A percentile compares a stretch with the other conserved stretches of the same genome.
phyloP scores from a whole-genome alignment of 2,329 filamentous ascomycete species.

The Pseudopyricularia javanii region DNA sequence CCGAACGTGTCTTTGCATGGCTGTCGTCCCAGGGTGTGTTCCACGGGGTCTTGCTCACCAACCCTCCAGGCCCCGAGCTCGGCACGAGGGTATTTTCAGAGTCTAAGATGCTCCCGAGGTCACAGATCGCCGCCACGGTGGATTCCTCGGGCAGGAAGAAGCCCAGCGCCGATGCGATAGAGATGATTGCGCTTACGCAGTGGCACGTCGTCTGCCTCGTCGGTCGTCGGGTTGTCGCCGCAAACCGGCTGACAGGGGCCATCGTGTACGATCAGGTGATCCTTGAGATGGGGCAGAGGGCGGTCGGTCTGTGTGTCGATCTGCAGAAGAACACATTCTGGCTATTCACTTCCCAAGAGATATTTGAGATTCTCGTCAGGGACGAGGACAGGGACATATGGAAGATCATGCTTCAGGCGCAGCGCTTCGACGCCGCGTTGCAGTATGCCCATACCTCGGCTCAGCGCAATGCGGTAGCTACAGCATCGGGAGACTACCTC shows the following conservation, averaged over 20 bases:
- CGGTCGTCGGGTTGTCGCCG: slow-evolving; percentile 69
- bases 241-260: slow-evolving; percentile 76
- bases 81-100: slow-evolving; percentile 66
- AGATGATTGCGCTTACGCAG: slow-evolving; percentile 74
- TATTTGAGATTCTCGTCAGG: slow-evolving; percentile 83
- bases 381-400: slow-evolving; percentile 90
- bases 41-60: slow-evolving; percentile 65
- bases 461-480: slow-evolving; percentile 85
- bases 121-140: slow-evolving; percentile 60
- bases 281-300: slow-evolving; percentile 64
- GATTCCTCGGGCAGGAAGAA: slow-evolving; percentile 22
- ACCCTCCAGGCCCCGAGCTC: slow-evolving; percentile 48
- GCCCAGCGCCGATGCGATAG: slow-evolving; percentile 55
- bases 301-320: slow-evolving; percentile 78
- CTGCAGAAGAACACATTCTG: slow-evolving; percentile 94
- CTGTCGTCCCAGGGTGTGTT: slow-evolving; percentile 76
- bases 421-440: slow-evolving; percentile 80
- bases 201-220: slow-evolving; percentile 85
- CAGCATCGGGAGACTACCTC: slow-evolving; percentile 81
- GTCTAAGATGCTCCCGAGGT: slow-evolving; percentile 63
- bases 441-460: slow-evolving; percentile 67
- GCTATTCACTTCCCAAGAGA: slow-evolving; percentile 83
- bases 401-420: slow-evolving; percentile 79
- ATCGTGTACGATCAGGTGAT: slow-evolving; percentile 83
- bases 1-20: slow-evolving; percentile 79